Conservation (phyloP, 495 filamentous ascomycete species). For the Cudoniella acicularis region DNA sequence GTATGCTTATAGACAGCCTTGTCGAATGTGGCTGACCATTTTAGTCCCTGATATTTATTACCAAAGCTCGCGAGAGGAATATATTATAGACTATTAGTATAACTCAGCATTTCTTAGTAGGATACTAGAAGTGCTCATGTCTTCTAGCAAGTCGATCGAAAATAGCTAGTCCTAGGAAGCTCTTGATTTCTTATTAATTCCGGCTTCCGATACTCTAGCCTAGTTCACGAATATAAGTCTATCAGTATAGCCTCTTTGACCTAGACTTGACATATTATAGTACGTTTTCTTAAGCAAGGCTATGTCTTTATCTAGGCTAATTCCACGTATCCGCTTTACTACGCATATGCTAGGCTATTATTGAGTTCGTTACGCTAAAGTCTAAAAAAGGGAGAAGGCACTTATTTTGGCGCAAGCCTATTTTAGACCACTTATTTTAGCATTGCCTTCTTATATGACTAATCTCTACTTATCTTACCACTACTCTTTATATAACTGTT, state of each 20-base stretch:
- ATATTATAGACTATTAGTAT: conserved; percentile 5
- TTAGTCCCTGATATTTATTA: conserved; percentile 11
- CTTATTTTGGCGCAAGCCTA: too few relatives aligned
- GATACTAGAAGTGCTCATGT: conserved; percentile 17
- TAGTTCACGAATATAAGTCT: conserved; percentile 12
- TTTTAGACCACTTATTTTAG: too few relatives aligned
- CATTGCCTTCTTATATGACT: too few relatives aligned
- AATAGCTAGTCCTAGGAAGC: conserved; percentile 9
- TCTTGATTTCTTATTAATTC: conserved; percentile 13
- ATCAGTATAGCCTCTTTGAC: background rate
- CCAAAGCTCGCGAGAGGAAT: conserved; percentile 3
- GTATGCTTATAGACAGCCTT: background rate
- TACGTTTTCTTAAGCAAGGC: conserved; percentile 16
- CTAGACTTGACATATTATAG: conserved; percentile 9
- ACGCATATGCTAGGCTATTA: conserved; percentile 7
- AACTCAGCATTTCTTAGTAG: conserved; percentile 6
- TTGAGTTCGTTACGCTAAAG: too few relatives aligned
- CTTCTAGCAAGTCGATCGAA: conserved; percentile 2
- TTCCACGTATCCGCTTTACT: conserved; percentile 12
- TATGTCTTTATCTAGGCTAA: conserved; percentile 9
- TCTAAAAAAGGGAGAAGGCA: too few relatives aligned
- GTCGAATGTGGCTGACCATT: background rate
- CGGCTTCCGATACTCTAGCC: conserved; percentile 4
- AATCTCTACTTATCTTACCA: too few relatives aligned
- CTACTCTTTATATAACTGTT: too few relatives aligned